Evolutionary conservation across 2,329 filamentous ascomycete species (phyloP), one percentile per base, ranked within the genome.

Genomic region (Coniochaeta hoffmannii): DNA sequence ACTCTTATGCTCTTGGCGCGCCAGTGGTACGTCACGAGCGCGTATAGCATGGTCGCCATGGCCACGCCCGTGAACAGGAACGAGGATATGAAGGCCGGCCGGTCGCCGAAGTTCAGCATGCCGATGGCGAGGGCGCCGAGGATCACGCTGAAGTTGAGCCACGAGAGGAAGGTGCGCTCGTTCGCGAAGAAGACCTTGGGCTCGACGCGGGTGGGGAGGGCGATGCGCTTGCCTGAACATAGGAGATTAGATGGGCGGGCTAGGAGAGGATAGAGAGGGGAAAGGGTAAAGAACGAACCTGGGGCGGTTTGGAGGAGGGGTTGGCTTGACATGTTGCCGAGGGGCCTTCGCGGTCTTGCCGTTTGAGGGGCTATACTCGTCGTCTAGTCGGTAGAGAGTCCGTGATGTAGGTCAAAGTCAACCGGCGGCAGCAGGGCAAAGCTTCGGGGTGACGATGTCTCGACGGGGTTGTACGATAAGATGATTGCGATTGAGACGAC

Each of bases 101-200:
- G 86, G 74, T 99, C 94, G 69, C 94, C 94, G 66, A 99, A 99
- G 79, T 99, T 99, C 67, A 99, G 86, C 69, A 99, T 91, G 64
- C 94, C 94, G 64, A 99, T 90, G 63, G 94, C 93, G 53, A 99
- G 86, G 61, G 94, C 94, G 68, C 94, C 94, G 59, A 99, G 88
- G 73, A 99, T 93, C 68, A 99, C 92, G 71, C 92, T 96, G 80
- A 97, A 97, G 82, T 99, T 99, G 68, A 99, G 89, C 94, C 94
- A 99, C 74, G 91, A 96, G 68, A 99, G 86, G 72, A 99, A 99
- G 60, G 94, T 99, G 61, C 94, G 90, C 77, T 99, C 94, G 80
- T 99, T 99, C 76, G 94, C 94, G 80, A 99, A 99, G 85, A 97
- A 99, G 79, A 99, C 94, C 76, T 99, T 99, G 66, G 94, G 94